Conservation (phyloP, 108 stramenopile species). For the Nannochloropsis salina region DNA sequence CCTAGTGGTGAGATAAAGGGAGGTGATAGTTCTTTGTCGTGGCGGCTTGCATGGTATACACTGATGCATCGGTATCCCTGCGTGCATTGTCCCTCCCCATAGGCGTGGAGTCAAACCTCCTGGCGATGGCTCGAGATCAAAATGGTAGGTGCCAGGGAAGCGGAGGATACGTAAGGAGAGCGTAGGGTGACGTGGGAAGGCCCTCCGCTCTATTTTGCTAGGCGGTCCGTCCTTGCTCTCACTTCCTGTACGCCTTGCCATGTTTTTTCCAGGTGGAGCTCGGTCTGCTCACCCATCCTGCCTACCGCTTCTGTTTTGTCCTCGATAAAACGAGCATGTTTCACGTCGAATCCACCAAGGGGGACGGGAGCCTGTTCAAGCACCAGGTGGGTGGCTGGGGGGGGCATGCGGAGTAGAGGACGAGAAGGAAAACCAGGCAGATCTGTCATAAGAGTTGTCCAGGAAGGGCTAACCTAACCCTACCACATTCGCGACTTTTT, state of each 20-base stretch:
- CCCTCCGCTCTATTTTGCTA: too few relatives aligned
- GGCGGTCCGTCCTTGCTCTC: too few relatives aligned
- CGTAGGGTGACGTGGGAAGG: too few relatives aligned
- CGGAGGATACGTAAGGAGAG: neutral
- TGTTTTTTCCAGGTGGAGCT: slow-evolving; percentile 59
- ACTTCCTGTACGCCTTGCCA: too few relatives aligned
- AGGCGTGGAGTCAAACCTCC: slow-evolving; percentile 83
- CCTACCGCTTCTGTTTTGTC: slow-evolving; percentile 73
- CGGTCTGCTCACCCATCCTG: slow-evolving; percentile 73
- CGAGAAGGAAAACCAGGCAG: neutral
- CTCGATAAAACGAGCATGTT: slow-evolving; percentile 95
- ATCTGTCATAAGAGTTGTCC: too few relatives aligned
- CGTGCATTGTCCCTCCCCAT: neutral
- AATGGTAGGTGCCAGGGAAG: slow-evolving; percentile 43
- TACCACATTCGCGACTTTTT: neutral
- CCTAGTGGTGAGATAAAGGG: slow-evolving; percentile 57
- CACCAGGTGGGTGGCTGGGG: slow-evolving; percentile 33
- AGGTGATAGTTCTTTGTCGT: neutral
- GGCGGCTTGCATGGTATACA: too few relatives aligned
- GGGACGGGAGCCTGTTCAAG: slow-evolving; percentile 52
- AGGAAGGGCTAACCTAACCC: neutral
- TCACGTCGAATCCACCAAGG: slow-evolving; percentile 62
- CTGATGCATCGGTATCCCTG: too few relatives aligned
- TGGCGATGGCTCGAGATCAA: slow-evolving; percentile 96
- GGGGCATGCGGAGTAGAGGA: neutral